Percentiles rank a stretch among this genome's conserved stretches.
Conservation (phyloP, 495 filamentous ascomycete genomes). For the Hapsidospora chrysogenum region DNA sequence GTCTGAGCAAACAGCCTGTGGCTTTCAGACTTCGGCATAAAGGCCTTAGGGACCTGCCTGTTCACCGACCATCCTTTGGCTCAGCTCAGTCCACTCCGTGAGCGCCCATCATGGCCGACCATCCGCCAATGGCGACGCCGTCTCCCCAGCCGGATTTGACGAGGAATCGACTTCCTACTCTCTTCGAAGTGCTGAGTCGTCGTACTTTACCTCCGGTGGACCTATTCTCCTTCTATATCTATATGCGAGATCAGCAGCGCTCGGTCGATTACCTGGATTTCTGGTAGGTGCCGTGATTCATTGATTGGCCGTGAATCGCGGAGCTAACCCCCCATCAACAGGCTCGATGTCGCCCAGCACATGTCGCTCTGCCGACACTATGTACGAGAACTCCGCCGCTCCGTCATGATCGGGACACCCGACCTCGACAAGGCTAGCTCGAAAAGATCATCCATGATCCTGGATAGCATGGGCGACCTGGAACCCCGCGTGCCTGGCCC, state of each 20-base stretch:
- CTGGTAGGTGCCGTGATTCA: conserved; percentile 42
- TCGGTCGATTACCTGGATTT: conserved; percentile 98
- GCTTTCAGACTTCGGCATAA: too few species aligned
- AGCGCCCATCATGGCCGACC: conserved; percentile 21
- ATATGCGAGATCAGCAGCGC: conserved; percentile 96
- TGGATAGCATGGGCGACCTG: conserved; percentile 57
- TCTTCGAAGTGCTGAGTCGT: conserved; percentile 88
- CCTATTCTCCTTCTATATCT: conserved; percentile 98
- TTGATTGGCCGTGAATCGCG: conserved; percentile 4
- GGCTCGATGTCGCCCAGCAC: conserved; percentile 98
- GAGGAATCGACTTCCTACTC: conserved; percentile 76
- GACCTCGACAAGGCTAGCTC: conserved; percentile 70
- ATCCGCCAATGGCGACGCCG: conserved; percentile 11
- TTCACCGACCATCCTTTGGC: too few species aligned
- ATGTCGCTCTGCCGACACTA: conserved; percentile 97
- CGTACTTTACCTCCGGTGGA: conserved; percentile 85
- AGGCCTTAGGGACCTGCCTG: too few species aligned
- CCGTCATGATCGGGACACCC: conserved; percentile 82
- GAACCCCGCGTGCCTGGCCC: conserved; percentile 37
- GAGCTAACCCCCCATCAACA: conserved; percentile 17
- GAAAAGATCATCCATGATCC: conserved; percentile 63
- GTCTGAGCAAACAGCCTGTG: too few species aligned
- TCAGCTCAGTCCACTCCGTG: too few species aligned
- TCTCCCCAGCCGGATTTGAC: conserved; percentile 28
- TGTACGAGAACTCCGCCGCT: conserved; percentile 84